Evolutionary conservation across 768 basidiomycete genomes (phyloP).

Genomic region (Boletus eberwhitei): DNA sequence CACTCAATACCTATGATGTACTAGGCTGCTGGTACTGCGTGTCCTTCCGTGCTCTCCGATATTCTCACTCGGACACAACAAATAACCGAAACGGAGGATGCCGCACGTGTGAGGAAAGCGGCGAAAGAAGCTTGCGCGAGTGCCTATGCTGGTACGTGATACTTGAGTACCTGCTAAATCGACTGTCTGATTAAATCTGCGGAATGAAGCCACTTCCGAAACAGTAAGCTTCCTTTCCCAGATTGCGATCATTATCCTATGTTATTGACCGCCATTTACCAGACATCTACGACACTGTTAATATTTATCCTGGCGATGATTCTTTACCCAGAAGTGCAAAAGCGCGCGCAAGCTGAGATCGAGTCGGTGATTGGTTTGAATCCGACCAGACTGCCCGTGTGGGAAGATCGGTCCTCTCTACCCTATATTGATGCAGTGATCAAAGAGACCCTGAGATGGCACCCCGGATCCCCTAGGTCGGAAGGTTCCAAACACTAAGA

Average conservation of each 20-base stretch:
- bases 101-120: too few relatives aligned
- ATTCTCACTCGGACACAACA: too few relatives aligned
- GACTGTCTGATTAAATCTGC: not conserved
- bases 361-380: slow-evolving; percentile 8
- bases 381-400: slow-evolving; percentile 10
- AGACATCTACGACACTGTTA: slow-evolving; percentile 7
- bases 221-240: not conserved
- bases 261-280: not conserved
- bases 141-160: slow-evolving; percentile 11
- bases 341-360: slow-evolving; percentile 13
- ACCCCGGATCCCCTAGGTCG: slow-evolving; percentile 10
- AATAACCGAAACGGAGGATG: too few relatives aligned
- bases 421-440: slow-evolving; percentile 11
- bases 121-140: too few relatives aligned
- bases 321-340: slow-evolving; percentile 14
- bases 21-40: too few relatives aligned
- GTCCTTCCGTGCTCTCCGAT: too few relatives aligned
- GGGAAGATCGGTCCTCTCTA: slow-evolving; percentile 11
- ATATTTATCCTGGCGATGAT: too few relatives aligned
- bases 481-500: not conserved
- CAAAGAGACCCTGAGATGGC: too few relatives aligned
- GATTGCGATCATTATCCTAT: not conserved
- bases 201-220: slow-evolving; percentile 11
- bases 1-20: too few relatives aligned
- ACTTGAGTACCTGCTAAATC: not conserved